Conservation (phyloP, 2,329 filamentous ascomycete genomes). For the Stachybotrys elegans region DNA sequence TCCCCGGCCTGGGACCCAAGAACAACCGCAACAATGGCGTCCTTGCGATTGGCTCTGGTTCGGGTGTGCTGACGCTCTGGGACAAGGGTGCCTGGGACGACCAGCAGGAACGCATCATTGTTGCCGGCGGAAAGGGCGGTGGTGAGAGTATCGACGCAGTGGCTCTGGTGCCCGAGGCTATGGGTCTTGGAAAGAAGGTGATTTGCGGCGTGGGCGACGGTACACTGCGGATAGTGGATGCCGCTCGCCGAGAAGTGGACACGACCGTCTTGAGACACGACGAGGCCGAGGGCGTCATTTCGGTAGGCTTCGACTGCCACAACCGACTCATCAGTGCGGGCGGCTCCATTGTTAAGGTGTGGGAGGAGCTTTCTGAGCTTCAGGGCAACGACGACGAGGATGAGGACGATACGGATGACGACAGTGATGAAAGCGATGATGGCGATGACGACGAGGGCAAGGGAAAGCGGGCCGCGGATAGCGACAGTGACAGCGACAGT, state of each 20-base stretch:
- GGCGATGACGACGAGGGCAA: slow-evolving; percentile 34
- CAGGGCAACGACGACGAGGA: slow-evolving; percentile 39
- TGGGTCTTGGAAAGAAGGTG: slow-evolving; percentile 67
- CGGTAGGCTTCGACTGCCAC: slow-evolving; percentile 75
- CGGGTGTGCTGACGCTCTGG: slow-evolving; percentile 86
- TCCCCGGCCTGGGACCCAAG: slow-evolving; percentile 70
- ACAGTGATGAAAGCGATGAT: slow-evolving; percentile 40
- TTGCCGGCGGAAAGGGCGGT: slow-evolving; percentile 57
- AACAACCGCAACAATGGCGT: slow-evolving; percentile 64
- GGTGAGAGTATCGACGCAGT: slow-evolving; percentile 81
- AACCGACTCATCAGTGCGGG: slow-evolving; percentile 88
- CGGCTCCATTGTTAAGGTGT: slow-evolving; percentile 81
- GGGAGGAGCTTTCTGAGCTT: slow-evolving; percentile 70
- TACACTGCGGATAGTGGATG: slow-evolving; percentile 67
- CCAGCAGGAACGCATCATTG: slow-evolving; percentile 80
- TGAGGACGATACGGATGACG: slow-evolving; percentile 42
- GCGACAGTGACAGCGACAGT: slow-evolving; percentile 33
- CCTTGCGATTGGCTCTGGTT: slow-evolving; percentile 68
- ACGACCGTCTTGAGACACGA: slow-evolving; percentile 65
- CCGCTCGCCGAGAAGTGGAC: slow-evolving; percentile 69
- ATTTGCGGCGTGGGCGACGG: slow-evolving; percentile 81
- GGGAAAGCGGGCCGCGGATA: slow-evolving; percentile 43
- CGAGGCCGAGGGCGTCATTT: slow-evolving; percentile 80
- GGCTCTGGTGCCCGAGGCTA: slow-evolving; percentile 62
- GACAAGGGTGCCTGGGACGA: slow-evolving; percentile 94